Base-by-base conservation (phyloP, 2,329 filamentous ascomycete species). In the Phoma sp. region DNA sequence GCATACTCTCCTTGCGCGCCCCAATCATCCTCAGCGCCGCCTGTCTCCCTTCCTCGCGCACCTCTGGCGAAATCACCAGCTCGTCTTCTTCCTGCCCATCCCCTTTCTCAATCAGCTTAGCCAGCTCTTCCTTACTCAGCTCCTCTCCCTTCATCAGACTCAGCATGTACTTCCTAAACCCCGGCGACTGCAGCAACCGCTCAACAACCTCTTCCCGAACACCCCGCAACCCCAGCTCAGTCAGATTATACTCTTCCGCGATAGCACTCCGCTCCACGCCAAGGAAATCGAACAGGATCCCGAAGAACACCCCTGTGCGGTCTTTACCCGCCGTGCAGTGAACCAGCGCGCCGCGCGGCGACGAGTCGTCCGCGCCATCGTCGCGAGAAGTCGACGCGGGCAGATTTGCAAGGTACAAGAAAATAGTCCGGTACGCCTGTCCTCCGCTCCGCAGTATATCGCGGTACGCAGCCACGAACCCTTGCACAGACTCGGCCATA, bases 311-410 rank as follows among this genome's bases (percentile, higher is more conserved):
- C 2, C 90, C 90, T 0, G 90, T 92, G 38, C 90, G 81, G 71
- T 93, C 90, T 74, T 93, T 93, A 12, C 90, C 90, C 0, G 88
- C 88, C 0, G 88, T 90, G 73, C 90, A 92, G 68, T 93, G 89
- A 7, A 92, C 77, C 6, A 91, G 77, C 9, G 88, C 74, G 7
- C 87, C 85, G 1, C 76, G 59, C 38, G 77, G 70, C 2, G 43
- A 12, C 25, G 37, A 29, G 32, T 4, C n/a, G 5, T 33, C 5
- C 64, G 2, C 19, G 12, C 29, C 10, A 2, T 33, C 19, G 12
- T 27, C 10, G 4, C n/a, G 12, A 17, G 15, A 4, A 12, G 12
- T 13, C 31, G 31, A 33, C 31, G 5, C 15, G 2, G 74, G 53
- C 60, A 51, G 24, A 3, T n/a, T 10, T 0, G 65, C 83, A 72